Evolutionary conservation across 1,284 basidiomycete genomes (phyloP).

Genomic region (Rhodotorula sp.): DNA sequence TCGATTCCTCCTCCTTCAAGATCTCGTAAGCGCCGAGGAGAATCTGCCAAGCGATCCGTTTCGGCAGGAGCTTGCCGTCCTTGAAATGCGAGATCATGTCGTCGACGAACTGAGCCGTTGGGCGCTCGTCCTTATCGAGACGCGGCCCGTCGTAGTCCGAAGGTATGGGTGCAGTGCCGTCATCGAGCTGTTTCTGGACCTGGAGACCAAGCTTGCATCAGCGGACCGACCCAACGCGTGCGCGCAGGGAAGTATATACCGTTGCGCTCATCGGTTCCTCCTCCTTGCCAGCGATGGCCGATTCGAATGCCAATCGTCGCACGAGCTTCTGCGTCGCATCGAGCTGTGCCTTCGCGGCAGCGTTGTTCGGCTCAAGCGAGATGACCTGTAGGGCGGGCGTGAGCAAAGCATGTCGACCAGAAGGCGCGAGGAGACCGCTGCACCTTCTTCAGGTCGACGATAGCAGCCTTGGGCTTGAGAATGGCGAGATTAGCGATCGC

Average conservation of each 20-base stretch:
- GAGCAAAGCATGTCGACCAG: neutral
- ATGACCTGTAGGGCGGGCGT: slow-evolving; percentile 56
- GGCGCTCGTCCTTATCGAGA: slow-evolving; percentile 54
- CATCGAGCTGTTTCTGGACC: slow-evolving; percentile 66
- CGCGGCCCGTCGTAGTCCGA: slow-evolving; percentile 67
- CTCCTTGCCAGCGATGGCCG: slow-evolving; percentile 40
- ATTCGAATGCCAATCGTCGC: slow-evolving; percentile 55
- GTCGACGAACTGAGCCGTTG: slow-evolving; percentile 72
- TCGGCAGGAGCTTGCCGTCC: slow-evolving; percentile 79
- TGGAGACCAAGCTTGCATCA: neutral
- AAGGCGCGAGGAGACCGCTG: neutral
- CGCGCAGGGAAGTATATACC: slow-evolving; percentile 54
- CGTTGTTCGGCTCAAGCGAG: slow-evolving; percentile 84
- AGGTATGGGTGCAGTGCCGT: slow-evolving; percentile 67
- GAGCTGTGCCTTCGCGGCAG: slow-evolving; percentile 74
- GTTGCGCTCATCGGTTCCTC: slow-evolving; percentile 54
- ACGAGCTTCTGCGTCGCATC: slow-evolving; percentile 87
- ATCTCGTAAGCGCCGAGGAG: slow-evolving; percentile 78
- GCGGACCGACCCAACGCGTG: neutral
- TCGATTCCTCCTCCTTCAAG: slow-evolving; percentile 73
- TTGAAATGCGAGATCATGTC: slow-evolving; percentile 92
- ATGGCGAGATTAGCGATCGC: slow-evolving; percentile 90
- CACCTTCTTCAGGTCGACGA: slow-evolving; percentile 79
- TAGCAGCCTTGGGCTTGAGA: slow-evolving; percentile 76
- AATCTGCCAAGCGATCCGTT: slow-evolving; percentile 87